Base-by-base conservation (phyloP, 2,329 filamentous ascomycete species). In the Neopestalotiopsis clavispora region DNA sequence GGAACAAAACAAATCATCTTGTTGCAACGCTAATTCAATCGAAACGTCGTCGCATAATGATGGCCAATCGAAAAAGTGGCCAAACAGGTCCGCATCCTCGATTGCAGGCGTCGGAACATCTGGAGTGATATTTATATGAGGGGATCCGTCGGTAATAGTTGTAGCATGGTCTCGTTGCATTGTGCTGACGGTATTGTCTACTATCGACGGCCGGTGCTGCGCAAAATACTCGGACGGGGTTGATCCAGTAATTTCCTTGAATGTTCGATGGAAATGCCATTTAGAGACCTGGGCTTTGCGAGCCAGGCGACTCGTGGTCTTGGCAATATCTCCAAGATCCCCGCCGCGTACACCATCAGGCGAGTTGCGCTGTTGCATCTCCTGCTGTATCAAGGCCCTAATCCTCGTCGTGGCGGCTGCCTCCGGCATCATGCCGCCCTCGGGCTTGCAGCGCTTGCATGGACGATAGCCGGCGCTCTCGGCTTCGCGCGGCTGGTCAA, bases 401-500 rank as follows among this genome's bases (percentile, higher is more conserved):
- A 68, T 45, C 23, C 59, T 38, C n/a, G 34, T 38, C 12, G 52
- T 42, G 30, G 66, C 59, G 28, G 13, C 6, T 9, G 17, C 61
- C n/a, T 68, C 66, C 14, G 66, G 65, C 65, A 66, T 66, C 52
- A 17, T 58, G 20, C 49, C 49, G 5, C 7, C n/a, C 63, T 73
- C 66, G 10, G 74, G 74, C 20, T 65, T 60, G 62, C 74, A 75
- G 57, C 74, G 74, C 40, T 69, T 70, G 40, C 74, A 75, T 0
- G 74, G 49, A 2, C 74, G 72, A 67, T 72, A 75, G 12, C 72
- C 73, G 5, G 78, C 83, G 1, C 72, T 71, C 57, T 79, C 78
- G 1, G 89, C 89, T 38, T 84, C 80, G 0, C 75, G 69, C 0
- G 81, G 74, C 0, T 79, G 82, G 17, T 82, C 75, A 77, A 84